Evolutionary conservation across 2,329 filamentous ascomycete genomes (phyloP).

Genomic region (Aspergillus nomiae): DNA sequence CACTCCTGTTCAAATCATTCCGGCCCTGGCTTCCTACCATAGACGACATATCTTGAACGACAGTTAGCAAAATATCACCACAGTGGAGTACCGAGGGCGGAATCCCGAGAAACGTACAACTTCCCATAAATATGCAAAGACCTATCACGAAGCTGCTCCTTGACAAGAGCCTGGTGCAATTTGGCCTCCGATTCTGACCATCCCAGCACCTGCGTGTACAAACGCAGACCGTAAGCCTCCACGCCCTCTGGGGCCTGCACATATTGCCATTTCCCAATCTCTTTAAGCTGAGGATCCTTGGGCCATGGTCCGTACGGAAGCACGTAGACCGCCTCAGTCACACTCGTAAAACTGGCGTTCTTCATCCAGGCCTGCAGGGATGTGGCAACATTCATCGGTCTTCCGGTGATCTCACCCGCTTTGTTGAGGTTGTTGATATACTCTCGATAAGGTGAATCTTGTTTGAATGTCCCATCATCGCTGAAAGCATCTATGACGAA

Average conservation of each 20-base stretch:
- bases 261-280: conserved; percentile 20
- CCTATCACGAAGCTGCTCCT: background rate
- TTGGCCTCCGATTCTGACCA: background rate
- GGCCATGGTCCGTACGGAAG: conserved; percentile 25
- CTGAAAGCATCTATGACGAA: conserved; percentile 21
- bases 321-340: background rate
- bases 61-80: background rate
- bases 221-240: background rate
- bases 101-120: background rate
- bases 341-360: background rate
- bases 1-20: background rate
- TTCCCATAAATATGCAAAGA: background rate
- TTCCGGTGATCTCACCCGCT: background rate
- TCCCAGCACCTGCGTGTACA: background rate
- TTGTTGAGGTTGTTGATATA: background rate
- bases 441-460: background rate
- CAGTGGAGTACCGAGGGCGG: background rate
- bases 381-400: background rate
- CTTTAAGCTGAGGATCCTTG: conserved; percentile 28
- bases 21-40: background rate
- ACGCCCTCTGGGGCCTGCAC: background rate
- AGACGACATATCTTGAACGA: background rate
- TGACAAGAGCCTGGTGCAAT: background rate
- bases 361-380: background rate
- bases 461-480: conserved; percentile 26